A percentile compares a stretch with the other conserved stretches of the same genome.
Conservation (phyloP, 2,329 filamentous ascomycete genomes). For the Exophiala sp. region DNA sequence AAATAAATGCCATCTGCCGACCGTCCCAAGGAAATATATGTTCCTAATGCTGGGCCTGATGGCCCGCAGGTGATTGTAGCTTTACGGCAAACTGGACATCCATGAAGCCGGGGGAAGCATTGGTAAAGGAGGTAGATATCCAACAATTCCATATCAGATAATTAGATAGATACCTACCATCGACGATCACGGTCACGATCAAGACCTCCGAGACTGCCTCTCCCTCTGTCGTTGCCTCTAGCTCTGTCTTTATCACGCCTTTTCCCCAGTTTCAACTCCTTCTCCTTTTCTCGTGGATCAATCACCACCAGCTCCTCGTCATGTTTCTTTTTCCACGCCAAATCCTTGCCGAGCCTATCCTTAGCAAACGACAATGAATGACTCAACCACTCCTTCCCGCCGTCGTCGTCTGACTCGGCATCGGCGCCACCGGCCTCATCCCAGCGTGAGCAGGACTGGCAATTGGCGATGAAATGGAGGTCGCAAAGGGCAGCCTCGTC, state of each 20-base stretch:
- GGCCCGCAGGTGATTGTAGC: too few relatives aligned
- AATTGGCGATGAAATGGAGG: slow-evolving; percentile 91
- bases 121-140: too few relatives aligned
- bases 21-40: too few relatives aligned
- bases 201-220: background rate
- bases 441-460: slow-evolving; percentile 85
- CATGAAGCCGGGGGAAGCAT: too few relatives aligned
- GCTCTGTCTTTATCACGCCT: slow-evolving; percentile 32
- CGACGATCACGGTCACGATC: background rate
- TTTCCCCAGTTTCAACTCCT: slow-evolving; percentile 54
- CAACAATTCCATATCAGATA: too few relatives aligned
- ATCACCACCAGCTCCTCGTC: slow-evolving; percentile 90
- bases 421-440: slow-evolving; percentile 52
- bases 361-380: slow-evolving; percentile 81
- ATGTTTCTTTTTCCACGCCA: slow-evolving; percentile 83
- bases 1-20: too few relatives aligned
- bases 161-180: too few relatives aligned
- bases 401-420: slow-evolving; percentile 48
- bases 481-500: slow-evolving; percentile 78
- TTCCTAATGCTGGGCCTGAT: too few relatives aligned
- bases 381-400: slow-evolving; percentile 69
- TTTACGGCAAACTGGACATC: too few relatives aligned
- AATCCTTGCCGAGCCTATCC: slow-evolving; percentile 81
- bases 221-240: slow-evolving; percentile 1
- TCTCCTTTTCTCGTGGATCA: slow-evolving; percentile 78